Percentiles rank a stretch among this genome's conserved stretches.
Conservation (phyloP, 371 early-diverging fungal genomes). For the Mortierella sp. region DNA sequence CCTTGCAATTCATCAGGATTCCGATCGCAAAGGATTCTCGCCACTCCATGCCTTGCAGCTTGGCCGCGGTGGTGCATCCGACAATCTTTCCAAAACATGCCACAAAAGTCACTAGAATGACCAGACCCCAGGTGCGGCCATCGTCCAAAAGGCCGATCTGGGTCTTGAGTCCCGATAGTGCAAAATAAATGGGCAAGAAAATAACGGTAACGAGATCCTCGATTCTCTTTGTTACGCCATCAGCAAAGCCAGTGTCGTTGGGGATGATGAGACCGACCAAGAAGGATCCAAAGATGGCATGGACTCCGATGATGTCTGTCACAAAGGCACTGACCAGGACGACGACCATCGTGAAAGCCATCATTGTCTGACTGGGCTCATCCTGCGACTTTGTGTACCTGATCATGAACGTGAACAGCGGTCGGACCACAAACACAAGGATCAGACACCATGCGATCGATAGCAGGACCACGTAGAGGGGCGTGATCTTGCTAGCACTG, state of each 20-base stretch:
- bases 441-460: constrained; percentile 71
- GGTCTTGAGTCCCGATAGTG: constrained; percentile 92
- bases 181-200: constrained; percentile 92
- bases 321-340: constrained; percentile 81
- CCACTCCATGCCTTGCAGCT: constrained; percentile 73
- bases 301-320: constrained; percentile 89
- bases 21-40: constrained; percentile 92
- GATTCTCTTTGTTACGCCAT: constrained; percentile 89
- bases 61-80: constrained; percentile 84
- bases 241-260: constrained; percentile 88
- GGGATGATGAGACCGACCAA: constrained; percentile 89
- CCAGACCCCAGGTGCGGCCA: constrained; percentile 81
- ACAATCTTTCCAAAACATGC: constrained; percentile 91
- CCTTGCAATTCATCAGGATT: constrained; percentile 96
- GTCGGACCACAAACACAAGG: constrained; percentile 69
- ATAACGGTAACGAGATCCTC: constrained; percentile 91
- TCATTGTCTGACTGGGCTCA: constrained; percentile 72
- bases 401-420: constrained; percentile 63
- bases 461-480: constrained; percentile 78
- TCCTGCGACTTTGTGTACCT: constrained; percentile 63
- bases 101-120: constrained; percentile 77
- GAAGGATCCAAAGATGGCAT: constrained; percentile 95
- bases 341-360: constrained; percentile 73
- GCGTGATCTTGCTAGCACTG: constrained; percentile 68
- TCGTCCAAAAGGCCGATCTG: constrained; percentile 80